A percentile compares a stretch with the other conserved stretches of the same genome.
Conservation (phyloP, 768 basidiomycete species). For the Erythrobasidium yunnanense region DNA sequence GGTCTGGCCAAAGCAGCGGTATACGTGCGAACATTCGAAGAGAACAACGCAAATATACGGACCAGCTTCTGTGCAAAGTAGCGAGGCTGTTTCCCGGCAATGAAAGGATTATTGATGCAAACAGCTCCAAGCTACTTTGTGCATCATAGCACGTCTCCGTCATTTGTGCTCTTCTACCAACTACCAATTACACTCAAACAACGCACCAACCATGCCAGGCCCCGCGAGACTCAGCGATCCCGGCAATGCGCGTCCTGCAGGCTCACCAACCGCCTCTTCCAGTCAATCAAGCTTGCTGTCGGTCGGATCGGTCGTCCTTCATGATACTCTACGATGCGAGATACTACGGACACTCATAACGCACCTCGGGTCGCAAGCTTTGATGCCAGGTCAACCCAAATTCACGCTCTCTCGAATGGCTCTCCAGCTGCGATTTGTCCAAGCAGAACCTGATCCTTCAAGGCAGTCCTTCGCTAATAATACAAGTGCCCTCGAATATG, state of each 20-base stretch:
- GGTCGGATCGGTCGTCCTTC: conserved; percentile 13
- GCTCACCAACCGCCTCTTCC: not conserved
- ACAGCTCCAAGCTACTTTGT: too few species aligned
- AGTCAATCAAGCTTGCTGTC: not conserved
- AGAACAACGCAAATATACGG: too few species aligned
- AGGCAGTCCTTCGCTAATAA: not conserved
- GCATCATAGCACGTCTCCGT: too few species aligned
- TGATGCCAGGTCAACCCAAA: conserved; percentile 11
- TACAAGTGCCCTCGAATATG: not conserved
- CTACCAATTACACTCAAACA: too few species aligned
- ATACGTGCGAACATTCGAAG: too few species aligned
- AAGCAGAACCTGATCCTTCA: not conserved
- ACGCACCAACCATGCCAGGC: not conserved
- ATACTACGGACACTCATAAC: conserved; percentile 9
- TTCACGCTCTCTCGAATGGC: conserved; percentile 9
- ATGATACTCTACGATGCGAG: conserved; percentile 23
- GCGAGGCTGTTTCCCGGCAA: too few species aligned
- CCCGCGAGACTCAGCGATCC: not conserved
- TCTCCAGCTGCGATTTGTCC: not conserved
- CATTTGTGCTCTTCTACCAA: too few species aligned
- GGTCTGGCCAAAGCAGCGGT: too few species aligned
- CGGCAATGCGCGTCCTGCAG: not conserved
- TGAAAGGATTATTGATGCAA: too few species aligned
- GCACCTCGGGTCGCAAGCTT: not conserved
- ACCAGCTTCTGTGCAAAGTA: too few species aligned